Evolutionary conservation across 768 basidiomycete genomes (phyloP), one percentile per base, ranked within the genome.

Genomic region (Termitomyces sp.): DNA sequence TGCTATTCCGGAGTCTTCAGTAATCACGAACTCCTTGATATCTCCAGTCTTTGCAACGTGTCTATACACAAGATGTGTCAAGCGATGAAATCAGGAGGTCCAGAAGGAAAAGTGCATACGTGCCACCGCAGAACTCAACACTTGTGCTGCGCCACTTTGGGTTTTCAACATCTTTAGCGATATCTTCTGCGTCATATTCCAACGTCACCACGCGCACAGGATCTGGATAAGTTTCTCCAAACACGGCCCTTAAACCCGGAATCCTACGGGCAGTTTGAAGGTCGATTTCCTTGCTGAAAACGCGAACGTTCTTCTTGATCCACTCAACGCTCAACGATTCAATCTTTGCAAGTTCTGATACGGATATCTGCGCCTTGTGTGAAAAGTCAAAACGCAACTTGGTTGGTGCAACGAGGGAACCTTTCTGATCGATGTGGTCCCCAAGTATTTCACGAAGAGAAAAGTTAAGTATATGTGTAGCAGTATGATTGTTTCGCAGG

Each of bases 361-460:
- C 70, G n/a, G 83, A 70, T 60, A 98, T 89, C 59, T 86, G 87
- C 2, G 92, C 81, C 71, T 97, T 98, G 76, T 99, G 97, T 18
- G 93, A 95, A 73, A 98, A 99, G 72, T 99, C 97, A 74, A 99
- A 99, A 18, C 97, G 92, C 26, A 99, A 83, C 72, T 97, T 98
- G 24, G 87, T 85, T 0, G 94, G 93, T 1, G 97, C 94, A 61
- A 99, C 97, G 47, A 99, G 84, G 4, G 97, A 98, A 33, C 97
- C 97, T 69, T 92, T 97, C 70, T 99, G 97, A 71, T 98, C 97
- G 59, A 98, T 88, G 67, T 98, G 97, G 69, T 98, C 94, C 26
- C 97, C 97, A 12, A 98, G 85, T 12, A 93, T 84, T 68, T 98
- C 97, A 36, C 97, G 90, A 3, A 99, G 83, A 54, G 78, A 84